Base-by-base conservation (phyloP, 139 green algal genomes). In the Chlorokybus atmophyticus region DNA sequence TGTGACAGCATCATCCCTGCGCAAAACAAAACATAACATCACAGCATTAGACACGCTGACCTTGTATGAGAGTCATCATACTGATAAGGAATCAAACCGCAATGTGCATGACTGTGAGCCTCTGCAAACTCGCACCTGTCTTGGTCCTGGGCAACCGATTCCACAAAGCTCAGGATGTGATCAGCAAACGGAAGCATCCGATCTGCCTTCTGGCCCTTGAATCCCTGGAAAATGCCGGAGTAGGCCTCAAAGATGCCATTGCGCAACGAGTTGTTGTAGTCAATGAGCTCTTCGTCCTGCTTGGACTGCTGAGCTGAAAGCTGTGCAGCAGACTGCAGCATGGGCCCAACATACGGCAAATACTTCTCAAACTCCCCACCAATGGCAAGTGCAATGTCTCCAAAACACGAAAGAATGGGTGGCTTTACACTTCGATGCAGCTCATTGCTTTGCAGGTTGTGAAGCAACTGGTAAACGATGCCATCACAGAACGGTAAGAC, bases 361-460 rank as follows among this genome's bases (percentile, higher is more conserved):
- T 88, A 90, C 73, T 86, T 86, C 40, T 86, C 82, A 64, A 93
- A 97, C 4, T 53, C n/a, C 42, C 85, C 79, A 2, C 78, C 84
- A 3, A 94, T 79, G 2, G 84, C 82, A 4, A 97, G 70, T n/a
- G 85, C 87, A 10, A 97, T 80, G 67, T 98, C 90, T 0, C 86
- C 87, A 76, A 97, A 93, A 7, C 75, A 75, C 1, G 72, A 83
- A 31, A 98, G 77, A 55, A 98, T 95, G 39, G 85, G 70, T 23
- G 90, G 90, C 79, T 98, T 98, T 67, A 98, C 82, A 52, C 61
- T 85, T 49, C 90, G 79, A 68, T 94, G 82, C 50, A 96, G 83
- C 4, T 84, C 62, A 32, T 78, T 66, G 29, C 26, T 57, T 17
- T 59, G 56, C 32, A 79, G 48, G 55, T 75, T 52, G 40, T 73